A percentile compares a stretch with the other conserved stretches of the same genome.
These are phyloP conservation scores for Moesziomyces globuligerus DNA, from an alignment of 1,284 basidiomycete species.

Conservation along the genomic window DNA sequence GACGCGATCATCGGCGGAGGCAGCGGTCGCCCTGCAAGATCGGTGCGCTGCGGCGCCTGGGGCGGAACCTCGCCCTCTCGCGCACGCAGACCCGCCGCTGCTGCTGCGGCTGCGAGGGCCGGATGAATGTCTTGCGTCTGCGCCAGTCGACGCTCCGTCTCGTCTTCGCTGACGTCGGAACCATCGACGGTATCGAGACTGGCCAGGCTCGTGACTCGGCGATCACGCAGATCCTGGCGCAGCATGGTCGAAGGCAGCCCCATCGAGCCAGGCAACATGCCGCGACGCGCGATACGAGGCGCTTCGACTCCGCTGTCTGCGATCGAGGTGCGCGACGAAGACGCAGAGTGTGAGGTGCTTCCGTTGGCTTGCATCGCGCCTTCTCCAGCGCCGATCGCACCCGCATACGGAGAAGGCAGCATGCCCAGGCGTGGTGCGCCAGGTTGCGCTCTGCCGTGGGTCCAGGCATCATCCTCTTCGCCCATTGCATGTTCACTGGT, in stretches of 20 bases:
- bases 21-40: constrained; percentile 54
- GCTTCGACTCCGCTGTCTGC: constrained; percentile 14
- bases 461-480: constrained; percentile 27
- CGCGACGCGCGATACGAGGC: constrained; percentile 18
- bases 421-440: constrained; percentile 28
- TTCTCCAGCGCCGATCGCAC: neutral
- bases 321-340: constrained; percentile 19
- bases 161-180: constrained; percentile 58
- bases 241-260: constrained; percentile 42
- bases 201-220: constrained; percentile 53
- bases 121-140: constrained; percentile 39
- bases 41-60: constrained; percentile 48
- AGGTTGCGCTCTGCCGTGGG: constrained; percentile 8
- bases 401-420: constrained; percentile 29
- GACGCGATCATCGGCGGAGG: constrained; percentile 63
- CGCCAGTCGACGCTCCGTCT: constrained; percentile 46
- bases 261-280: constrained; percentile 36
- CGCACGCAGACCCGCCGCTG: constrained; percentile 26
- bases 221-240: constrained; percentile 41
- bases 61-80: constrained; percentile 29
- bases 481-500: constrained; percentile 16
- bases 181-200: constrained; percentile 54
- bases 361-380: no score
- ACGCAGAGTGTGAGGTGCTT: constrained; percentile 10
- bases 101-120: constrained; percentile 35